These are phyloP conservation scores for Articulospora tetracladia DNA, from an alignment of 495 filamentous ascomycete species.

Conservation along the genomic window DNA sequence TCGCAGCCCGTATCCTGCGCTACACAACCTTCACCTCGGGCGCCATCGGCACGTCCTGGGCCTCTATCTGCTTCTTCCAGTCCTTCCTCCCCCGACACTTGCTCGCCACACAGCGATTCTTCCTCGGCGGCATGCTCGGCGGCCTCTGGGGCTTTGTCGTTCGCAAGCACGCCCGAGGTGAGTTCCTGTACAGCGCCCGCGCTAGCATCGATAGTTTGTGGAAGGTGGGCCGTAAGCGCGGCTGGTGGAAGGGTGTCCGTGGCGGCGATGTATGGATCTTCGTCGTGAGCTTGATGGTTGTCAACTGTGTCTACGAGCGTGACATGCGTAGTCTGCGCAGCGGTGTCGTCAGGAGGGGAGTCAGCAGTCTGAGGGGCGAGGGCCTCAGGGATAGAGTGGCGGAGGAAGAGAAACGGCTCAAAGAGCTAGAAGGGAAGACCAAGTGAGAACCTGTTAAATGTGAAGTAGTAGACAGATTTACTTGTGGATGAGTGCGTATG, in stretches of 20 bases:
- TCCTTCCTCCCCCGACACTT: conserved; percentile 66
- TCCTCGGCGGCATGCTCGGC: conserved; percentile 78
- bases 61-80: conserved; percentile 81
- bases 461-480: too few relatives aligned
- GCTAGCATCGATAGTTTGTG: conserved; percentile 74
- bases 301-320: conserved; percentile 74
- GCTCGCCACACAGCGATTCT: conserved; percentile 80
- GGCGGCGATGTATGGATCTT: conserved; percentile 84
- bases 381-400: conserved; percentile 15
- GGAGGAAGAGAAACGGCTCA: conserved; percentile 24
- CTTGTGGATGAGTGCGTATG: too few relatives aligned
- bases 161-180: conserved; percentile 52
- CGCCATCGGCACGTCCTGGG: conserved; percentile 79
- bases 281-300: conserved; percentile 67
- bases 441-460: too few relatives aligned
- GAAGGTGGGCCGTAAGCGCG: conserved; percentile 86
- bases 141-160: conserved; percentile 80
- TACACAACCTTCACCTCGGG: conserved; percentile 73
- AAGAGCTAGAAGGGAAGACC: conserved; percentile 27
- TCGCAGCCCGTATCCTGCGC: conserved; percentile 60
- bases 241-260: conserved; percentile 75
- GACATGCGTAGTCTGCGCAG: conserved; percentile 65
- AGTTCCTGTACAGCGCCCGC: conserved; percentile 70
- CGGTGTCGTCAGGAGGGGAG: conserved; percentile 61
- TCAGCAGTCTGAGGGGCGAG: conserved; percentile 73